A percentile compares a stretch with the other conserved stretches of the same genome.
phyloP scores from a whole-genome alignment of 139 green algal genomes.

The Micromonas commoda region DNA sequence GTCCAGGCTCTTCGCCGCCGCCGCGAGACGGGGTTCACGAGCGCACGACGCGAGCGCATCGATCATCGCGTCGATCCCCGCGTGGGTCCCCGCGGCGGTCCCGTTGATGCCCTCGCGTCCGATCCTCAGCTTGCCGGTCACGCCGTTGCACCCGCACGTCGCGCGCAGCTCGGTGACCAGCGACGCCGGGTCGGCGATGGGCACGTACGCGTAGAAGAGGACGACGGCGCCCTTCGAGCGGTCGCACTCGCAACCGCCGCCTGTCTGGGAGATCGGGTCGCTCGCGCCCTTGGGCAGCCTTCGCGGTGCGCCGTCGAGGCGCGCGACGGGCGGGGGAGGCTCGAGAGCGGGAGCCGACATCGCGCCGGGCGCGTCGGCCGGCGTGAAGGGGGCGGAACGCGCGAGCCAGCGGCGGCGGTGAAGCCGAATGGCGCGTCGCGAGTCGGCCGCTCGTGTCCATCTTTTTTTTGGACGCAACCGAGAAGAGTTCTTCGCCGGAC shows the following conservation, averaged over 20 bases:
- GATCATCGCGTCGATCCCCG: background rate
- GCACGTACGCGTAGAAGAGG: background rate
- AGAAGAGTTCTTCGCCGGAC: no score
- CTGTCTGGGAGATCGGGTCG: background rate
- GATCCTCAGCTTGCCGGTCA: conserved; percentile 8
- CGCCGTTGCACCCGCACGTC: background rate
- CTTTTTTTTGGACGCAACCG: no score
- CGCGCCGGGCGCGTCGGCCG: no score
- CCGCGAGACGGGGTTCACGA: background rate
- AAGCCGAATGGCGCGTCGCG: no score
- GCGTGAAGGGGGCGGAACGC: no score
- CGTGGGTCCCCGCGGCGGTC: background rate
- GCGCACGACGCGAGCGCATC: no score
- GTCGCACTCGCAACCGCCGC: background rate
- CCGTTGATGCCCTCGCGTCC: background rate
- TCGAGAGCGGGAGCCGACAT: no score
- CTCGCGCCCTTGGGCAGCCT: background rate
- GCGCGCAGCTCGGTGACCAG: background rate
- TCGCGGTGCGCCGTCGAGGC: no score
- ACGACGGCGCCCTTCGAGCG: background rate
- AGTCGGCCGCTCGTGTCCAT: no score
- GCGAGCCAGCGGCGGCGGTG: no score
- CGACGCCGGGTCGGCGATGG: background rate
- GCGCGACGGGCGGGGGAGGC: no score
- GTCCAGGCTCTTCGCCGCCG: background rate